Evolutionary conservation across 805 yeast genomes (phyloP).

Genomic region (Nakazawaea peltata): DNA sequence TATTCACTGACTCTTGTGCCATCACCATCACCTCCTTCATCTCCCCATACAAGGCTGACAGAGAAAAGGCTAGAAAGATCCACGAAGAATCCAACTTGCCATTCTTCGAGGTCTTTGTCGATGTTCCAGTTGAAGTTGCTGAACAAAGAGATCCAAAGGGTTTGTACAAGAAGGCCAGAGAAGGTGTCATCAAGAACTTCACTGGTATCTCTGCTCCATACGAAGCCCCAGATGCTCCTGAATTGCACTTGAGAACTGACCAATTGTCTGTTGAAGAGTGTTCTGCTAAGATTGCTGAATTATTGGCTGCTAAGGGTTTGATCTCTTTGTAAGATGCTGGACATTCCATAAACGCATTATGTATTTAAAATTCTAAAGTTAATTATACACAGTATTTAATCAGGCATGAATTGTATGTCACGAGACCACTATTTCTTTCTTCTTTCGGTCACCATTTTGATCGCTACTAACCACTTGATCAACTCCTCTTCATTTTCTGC

Average conservation of each 20-base stretch:
- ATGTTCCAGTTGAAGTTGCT: conserved; percentile 90
- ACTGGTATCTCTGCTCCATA: conserved; percentile 96
- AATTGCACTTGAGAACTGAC: conserved; percentile 72
- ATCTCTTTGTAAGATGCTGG: conserved; percentile 1
- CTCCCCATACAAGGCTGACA: conserved; percentile 81
- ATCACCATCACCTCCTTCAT: conserved; percentile 88
- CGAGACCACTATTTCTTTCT: not conserved
- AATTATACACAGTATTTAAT: not conserved
- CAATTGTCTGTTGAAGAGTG: conserved; percentile 70
- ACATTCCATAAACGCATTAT: not conserved
- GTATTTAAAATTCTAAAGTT: too few relatives aligned
- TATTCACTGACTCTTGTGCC: conserved; percentile 88
- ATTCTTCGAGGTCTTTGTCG: conserved; percentile 85
- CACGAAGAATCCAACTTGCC: conserved; percentile 72
- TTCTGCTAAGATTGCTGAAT: conserved; percentile 63
- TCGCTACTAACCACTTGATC: conserved; percentile 38
- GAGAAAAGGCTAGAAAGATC: conserved; percentile 77
- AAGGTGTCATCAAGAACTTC: conserved; percentile 88
- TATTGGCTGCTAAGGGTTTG: conserved; percentile 34
- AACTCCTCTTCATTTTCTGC: conserved; percentile 37
- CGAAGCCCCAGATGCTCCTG: conserved; percentile 85
- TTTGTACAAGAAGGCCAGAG: conserved; percentile 91
- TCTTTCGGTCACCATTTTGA: conserved; percentile 27
- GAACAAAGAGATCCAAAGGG: conserved; percentile 98
- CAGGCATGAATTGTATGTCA: not conserved